Base-by-base conservation (phyloP, 306 rosid species). In the Pachyrhizus erosus region DNA sequence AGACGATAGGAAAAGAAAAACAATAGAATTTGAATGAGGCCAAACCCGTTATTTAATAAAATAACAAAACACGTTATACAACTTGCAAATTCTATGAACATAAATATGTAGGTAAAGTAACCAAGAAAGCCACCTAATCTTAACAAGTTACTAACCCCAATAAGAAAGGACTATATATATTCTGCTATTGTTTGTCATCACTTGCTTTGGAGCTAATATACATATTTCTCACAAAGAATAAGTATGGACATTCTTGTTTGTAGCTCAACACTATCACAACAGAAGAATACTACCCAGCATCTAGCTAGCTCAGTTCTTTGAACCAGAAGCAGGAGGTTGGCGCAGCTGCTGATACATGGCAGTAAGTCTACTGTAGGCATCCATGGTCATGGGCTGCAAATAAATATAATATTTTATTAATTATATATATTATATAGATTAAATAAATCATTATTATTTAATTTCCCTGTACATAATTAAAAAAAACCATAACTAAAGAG, bases 271-370 rank as follows among this genome's bases (percentile, higher is more conserved):
- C 51, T 65, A 51, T 42, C 68, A 60, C 77, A 79, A 1, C 21
- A n/a, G 26, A 27, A 40, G 27, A 69, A 75, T 18, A 45, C 8
- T 58, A 24, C 13, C 24, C 3, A 5, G 29, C 7, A 39, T 37
- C 48, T 42, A 10, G 58, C 76, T 91, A 31, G 58, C 76, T 91
- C 88, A 93, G 79, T 70, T 86, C 88, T 92, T 96, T 18, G 97
- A 86, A 65, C 76, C 88, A 11, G 92, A 76, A 73, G 86, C 81
- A 8, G 91, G 87, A 55, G 86, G 90, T 80, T 90, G 96, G 17
- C 92, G 94, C 70, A 92, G 66, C 74, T 93, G 99, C 8, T 93
- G 98, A 82, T 89, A 93, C 89, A 91, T 86, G 31, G 93, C 92
- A 3, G 91, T 92, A 82, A 96, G 87, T 87, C 92, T 87, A 70